Percentiles rank a stretch among this genome's conserved stretches.
These are phyloP conservation scores for Rhodotorula babjevae DNA, from an alignment of 768 basidiomycete genomes.

Conservation along the genomic window DNA sequence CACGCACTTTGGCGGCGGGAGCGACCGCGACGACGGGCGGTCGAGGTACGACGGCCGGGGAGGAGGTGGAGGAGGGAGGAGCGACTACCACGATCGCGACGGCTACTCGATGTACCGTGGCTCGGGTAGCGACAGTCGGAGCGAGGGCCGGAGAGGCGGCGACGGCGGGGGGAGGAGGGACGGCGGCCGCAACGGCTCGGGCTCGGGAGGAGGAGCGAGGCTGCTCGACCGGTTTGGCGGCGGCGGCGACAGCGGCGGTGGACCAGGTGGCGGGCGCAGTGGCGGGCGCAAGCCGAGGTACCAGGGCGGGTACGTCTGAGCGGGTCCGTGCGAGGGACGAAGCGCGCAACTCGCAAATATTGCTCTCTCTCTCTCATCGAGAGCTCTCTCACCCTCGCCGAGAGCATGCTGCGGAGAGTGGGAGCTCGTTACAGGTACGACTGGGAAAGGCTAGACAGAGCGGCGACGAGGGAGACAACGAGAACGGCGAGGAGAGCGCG, in stretches of 20 bases:
- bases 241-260: not conserved
- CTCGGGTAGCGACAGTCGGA: not conserved
- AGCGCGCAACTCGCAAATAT: not conserved
- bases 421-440: not conserved
- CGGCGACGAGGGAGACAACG: not conserved
- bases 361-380: not conserved
- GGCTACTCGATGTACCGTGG: slow-evolving; percentile 2
- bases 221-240: slow-evolving; percentile 15
- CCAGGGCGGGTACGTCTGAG: slow-evolving; percentile 21
- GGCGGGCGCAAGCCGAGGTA: slow-evolving; percentile 21
- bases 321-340: not conserved
- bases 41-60: not conserved
- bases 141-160: not conserved
- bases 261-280: not conserved
- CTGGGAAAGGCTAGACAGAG: not conserved
- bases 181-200: not conserved
- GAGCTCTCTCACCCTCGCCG: not conserved
- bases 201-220: not conserved
- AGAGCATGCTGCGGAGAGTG: not conserved
- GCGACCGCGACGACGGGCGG: not conserved
- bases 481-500: not conserved
- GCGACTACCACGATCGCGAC: slow-evolving; percentile 8
- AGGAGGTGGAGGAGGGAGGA: not conserved
- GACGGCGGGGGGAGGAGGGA: not conserved
- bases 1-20: slow-evolving; percentile 18